Percentiles rank a stretch among this genome's conserved stretches.
These are phyloP conservation scores for Magnaporthiopsis incrustans DNA, from an alignment of 2,329 filamentous ascomycete genomes.

Conservation along the genomic window DNA sequence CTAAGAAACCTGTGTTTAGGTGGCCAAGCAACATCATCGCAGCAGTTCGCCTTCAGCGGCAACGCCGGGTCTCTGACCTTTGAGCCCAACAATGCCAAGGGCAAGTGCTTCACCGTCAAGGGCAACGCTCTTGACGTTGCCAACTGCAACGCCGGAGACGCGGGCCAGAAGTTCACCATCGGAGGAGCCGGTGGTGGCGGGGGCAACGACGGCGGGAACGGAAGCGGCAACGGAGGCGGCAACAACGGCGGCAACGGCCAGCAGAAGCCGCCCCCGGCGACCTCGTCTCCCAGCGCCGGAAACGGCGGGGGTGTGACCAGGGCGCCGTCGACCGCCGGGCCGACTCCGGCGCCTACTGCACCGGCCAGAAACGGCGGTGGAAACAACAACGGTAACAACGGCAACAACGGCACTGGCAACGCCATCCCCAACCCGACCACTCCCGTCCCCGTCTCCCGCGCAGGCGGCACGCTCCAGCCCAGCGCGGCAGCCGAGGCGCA, in stretches of 20 bases:
- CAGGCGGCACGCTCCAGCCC: constrained; percentile 39
- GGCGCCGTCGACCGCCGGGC: background rate
- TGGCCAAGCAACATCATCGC: constrained; percentile 41
- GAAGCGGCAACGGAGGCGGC: constrained; percentile 7
- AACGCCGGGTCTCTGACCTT: constrained; percentile 33
- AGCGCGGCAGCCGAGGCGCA: constrained; percentile 42
- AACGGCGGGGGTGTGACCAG: background rate
- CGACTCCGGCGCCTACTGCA: constrained; percentile 2
- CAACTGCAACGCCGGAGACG: constrained; percentile 18
- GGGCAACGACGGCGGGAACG: constrained; percentile 7
- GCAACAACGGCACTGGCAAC: constrained; percentile 14
- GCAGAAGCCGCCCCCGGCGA: constrained; percentile 14
- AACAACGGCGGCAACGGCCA: constrained; percentile 7
- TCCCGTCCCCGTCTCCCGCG: constrained; percentile 39
- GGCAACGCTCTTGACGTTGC: constrained; percentile 29
- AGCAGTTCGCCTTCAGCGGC: constrained; percentile 40
- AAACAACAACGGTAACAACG: background rate
- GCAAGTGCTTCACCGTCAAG: constrained; percentile 38
- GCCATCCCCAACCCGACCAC: constrained; percentile 31
- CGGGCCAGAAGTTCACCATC: constrained; percentile 27
- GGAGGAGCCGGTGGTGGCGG: constrained; percentile 12
- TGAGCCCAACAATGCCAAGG: constrained; percentile 34
- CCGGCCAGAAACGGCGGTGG: background rate
- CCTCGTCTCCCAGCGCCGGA: background rate
- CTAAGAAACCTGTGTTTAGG: constrained; percentile 18